Conservation (phyloP, 1,139 yeast genomes). For the Hemisphaericaspora xylofermentans region DNA sequence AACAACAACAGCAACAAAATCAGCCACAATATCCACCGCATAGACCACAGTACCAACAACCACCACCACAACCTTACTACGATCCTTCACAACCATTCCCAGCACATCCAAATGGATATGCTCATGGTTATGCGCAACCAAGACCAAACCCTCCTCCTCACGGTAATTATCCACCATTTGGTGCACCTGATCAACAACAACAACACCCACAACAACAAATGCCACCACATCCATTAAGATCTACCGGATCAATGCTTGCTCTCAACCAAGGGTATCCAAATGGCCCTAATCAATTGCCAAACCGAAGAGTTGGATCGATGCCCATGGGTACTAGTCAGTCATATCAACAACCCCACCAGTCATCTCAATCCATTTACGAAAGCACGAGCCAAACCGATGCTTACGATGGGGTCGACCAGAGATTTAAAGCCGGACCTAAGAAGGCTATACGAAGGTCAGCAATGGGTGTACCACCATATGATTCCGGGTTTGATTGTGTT, state of each 20-base stretch:
- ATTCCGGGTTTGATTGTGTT: constrained; percentile 34
- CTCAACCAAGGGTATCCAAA: constrained; percentile 11
- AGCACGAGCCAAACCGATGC: constrained; percentile 3
- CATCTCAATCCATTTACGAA: background rate
- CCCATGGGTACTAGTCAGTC: too few species aligned
- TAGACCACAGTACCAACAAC: constrained; percentile 11
- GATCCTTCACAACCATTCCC: constrained; percentile 13
- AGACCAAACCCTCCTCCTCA: background rate
- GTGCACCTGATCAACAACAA: constrained; percentile 30
- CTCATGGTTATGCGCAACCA: background rate
- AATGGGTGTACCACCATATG: constrained; percentile 36
- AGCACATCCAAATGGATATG: constrained; percentile 12
- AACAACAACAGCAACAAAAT: constrained; percentile 11
- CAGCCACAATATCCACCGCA: constrained; percentile 7
- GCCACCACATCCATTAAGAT: constrained; percentile 29
- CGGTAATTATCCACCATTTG: background rate
- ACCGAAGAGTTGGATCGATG: constrained; percentile 13
- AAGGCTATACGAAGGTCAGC: constrained; percentile 19
- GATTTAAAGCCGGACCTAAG: constrained; percentile 29
- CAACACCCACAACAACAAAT: constrained; percentile 33
- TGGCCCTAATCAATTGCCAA: background rate
- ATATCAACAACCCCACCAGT: constrained; percentile 5
- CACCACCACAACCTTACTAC: constrained; percentile 8
- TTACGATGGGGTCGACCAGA: constrained; percentile 18
- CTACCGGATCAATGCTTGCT: constrained; percentile 13